Percentiles rank a stretch among this genome's conserved stretches.
Conservation (phyloP, 2,329 filamentous ascomycete species). For the Fusarium concolor region DNA sequence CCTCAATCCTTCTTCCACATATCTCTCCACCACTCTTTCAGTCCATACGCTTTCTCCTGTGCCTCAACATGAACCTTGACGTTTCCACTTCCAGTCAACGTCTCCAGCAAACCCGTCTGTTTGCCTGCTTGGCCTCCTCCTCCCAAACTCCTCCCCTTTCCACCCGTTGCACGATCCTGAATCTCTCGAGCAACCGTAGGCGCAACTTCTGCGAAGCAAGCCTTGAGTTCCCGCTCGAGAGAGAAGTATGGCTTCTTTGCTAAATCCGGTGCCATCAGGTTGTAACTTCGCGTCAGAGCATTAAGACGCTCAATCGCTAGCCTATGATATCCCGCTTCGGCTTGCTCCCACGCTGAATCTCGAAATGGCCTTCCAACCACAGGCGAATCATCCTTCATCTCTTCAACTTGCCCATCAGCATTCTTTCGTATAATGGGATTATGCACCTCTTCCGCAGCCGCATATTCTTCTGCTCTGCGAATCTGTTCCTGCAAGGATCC, state of each 20-base stretch:
- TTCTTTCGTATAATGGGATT: conserved; percentile 68
- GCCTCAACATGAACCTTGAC: conserved; percentile 78
- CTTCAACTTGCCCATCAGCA: conserved; percentile 53
- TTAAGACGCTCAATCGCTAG: conserved; percentile 85
- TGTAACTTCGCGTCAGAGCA: conserved; percentile 84
- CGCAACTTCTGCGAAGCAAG: conserved; percentile 88
- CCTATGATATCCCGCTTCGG: conserved; percentile 79
- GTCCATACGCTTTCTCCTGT: conserved; percentile 80
- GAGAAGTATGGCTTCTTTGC: conserved; percentile 94
- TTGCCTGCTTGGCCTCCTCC: conserved; percentile 49
- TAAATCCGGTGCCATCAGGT: conserved; percentile 90
- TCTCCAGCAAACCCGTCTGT: conserved; percentile 68
- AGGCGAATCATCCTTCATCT: conserved; percentile 51
- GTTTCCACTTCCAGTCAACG: conserved; percentile 63
- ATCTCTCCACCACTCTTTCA: conserved; percentile 91
- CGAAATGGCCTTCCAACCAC: conserved; percentile 71
- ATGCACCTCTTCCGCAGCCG: conserved; percentile 74
- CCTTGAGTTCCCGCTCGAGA: conserved; percentile 81
- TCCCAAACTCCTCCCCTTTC: conserved; percentile 51
- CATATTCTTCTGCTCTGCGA: conserved; percentile 76
- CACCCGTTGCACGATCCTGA: conserved; percentile 69
- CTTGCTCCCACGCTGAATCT: conserved; percentile 78
- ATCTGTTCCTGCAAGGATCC: conserved; percentile 81
- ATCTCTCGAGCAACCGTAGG: conserved; percentile 80
- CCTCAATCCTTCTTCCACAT: conserved; percentile 62